Evolutionary conservation across 116 monocot species (phyloP), one percentile per base, ranked within the genome.

Genomic region (Trichopus zeylanicus): DNA sequence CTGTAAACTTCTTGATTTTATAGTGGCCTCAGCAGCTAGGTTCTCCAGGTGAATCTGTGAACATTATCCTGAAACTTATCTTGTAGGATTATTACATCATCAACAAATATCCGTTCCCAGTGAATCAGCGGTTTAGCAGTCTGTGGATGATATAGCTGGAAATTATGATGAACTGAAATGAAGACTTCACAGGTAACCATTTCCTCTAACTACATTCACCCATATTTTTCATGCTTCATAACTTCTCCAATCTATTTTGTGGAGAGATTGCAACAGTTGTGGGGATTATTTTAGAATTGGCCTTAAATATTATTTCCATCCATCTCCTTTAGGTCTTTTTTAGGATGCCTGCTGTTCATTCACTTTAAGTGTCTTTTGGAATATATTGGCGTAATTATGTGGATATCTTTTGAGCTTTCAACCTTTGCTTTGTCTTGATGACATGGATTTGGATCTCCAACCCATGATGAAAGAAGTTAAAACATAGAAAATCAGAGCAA

Each of bases 151-250:
- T 28, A 22, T 12, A 53, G 26, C 23, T 53, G 27, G 10, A 53
- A 28, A 15, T 23, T 39, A 18, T 9, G 7, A 63, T 56, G 58
- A 39, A 48, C 29, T 63, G 58, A 55, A 57, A 71, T 71, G 71
- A 71, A 71, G 56, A 58, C 64, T 8, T 63, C 70, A 47, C 64
- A 71, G 57, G 71, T 71, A 26, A 49, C n/a, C n/a, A n/a, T 42
- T 42, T 15, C 3, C n/a, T 42, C 18, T 13, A 42, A 42, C 42
- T 33, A 15, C n/a, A 49, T 49, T 49, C n/a, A n/a, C n/a, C n/a
- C 42, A 49, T 22, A 49, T 22, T 19, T 49, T 20, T 6, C 49
- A 64, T 25, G 31, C 29, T 56, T 8, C 33, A 32, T 29, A 20
- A 12, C 56, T 56, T 9, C 5, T 33, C 6, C 6, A 7, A 33